Percentiles rank a stretch among this genome's conserved stretches.
Conservation (phyloP, 768 basidiomycete species). For the Termitomyces sp. region DNA sequence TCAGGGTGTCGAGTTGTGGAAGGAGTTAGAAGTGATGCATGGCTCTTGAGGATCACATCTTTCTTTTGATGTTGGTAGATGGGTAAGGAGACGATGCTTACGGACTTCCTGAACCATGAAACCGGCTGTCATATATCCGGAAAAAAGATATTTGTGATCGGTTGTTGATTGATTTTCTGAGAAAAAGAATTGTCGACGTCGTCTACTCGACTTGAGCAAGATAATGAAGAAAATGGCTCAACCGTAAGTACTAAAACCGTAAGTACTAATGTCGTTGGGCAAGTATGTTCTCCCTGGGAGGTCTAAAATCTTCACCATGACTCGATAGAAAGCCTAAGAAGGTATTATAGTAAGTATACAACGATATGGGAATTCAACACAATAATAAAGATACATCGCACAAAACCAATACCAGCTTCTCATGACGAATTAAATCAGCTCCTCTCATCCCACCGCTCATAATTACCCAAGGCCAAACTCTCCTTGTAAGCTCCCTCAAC, state of each 20-base stretch:
- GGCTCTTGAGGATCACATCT: not conserved
- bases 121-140: not conserved
- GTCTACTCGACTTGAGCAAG: not conserved
- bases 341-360: constrained; percentile 8
- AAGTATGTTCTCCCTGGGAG: too few species aligned
- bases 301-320: too few species aligned
- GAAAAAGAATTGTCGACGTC: not conserved
- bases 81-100: not conserved
- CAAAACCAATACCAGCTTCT: not conserved
- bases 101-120: not conserved
- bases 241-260: too few species aligned
- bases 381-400: constrained; percentile 14
- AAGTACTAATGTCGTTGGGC: too few species aligned
- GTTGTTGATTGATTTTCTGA: not conserved
- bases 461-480: constrained; percentile 52
- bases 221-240: not conserved
- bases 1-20: not conserved
- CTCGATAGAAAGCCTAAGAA: not conserved
- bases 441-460: constrained; percentile 69
- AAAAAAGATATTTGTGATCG: not conserved
- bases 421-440: constrained; percentile 33
- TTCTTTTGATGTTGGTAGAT: not conserved
- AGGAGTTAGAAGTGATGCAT: not conserved
- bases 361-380: constrained; percentile 5
- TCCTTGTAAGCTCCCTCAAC: constrained; percentile 66